A percentile compares a stretch with the other conserved stretches of the same genome.
These are phyloP conservation scores for Ceratobasidium sp. DNA, from an alignment of 1,284 basidiomycete genomes.

Conservation along the genomic window DNA sequence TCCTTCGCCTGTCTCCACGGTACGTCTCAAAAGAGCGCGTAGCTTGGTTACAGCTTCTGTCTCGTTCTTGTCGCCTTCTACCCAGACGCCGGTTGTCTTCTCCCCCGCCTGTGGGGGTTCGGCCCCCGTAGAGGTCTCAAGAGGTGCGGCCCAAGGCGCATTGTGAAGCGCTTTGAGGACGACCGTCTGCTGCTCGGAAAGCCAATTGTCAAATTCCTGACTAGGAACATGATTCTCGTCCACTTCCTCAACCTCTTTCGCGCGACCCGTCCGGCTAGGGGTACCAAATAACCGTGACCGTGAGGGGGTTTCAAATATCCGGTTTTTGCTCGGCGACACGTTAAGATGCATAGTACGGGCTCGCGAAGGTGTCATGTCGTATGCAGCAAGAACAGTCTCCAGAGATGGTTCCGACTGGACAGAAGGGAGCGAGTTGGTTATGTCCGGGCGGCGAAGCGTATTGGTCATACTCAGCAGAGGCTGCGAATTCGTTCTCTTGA, in stretches of 20 bases:
- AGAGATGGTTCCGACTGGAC: slow-evolving; percentile 33
- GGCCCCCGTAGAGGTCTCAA: not conserved
- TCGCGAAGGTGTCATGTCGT: slow-evolving; percentile 43
- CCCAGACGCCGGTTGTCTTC: not conserved
- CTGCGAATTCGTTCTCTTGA: slow-evolving; percentile 38
- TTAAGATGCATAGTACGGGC: slow-evolving; percentile 32
- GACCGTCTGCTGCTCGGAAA: slow-evolving; percentile 19
- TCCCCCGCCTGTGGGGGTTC: not conserved
- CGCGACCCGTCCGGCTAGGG: slow-evolving; percentile 28
- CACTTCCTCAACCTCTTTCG: slow-evolving; percentile 25
- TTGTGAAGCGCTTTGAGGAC: slow-evolving; percentile 22
- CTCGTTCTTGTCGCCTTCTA: slow-evolving; percentile 40
- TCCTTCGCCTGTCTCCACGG: slow-evolving; percentile 81
- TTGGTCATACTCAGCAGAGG: not conserved
- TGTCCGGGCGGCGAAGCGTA: slow-evolving; percentile 20
- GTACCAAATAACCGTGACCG: slow-evolving; percentile 36
- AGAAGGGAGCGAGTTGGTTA: slow-evolving; percentile 2
- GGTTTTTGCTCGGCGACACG: slow-evolving; percentile 39
- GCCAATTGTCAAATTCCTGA: slow-evolving; percentile 26
- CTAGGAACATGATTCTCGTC: slow-evolving; percentile 10
- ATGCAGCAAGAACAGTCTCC: slow-evolving; percentile 38
- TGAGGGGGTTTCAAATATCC: slow-evolving; percentile 27
- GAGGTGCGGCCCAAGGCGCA: slow-evolving; percentile 23
- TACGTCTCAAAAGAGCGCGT: slow-evolving; percentile 72
- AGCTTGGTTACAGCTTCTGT: slow-evolving; percentile 55